Base-by-base conservation (phyloP, 2,329 filamentous ascomycete species). In the Fusarium oligoseptatum region DNA sequence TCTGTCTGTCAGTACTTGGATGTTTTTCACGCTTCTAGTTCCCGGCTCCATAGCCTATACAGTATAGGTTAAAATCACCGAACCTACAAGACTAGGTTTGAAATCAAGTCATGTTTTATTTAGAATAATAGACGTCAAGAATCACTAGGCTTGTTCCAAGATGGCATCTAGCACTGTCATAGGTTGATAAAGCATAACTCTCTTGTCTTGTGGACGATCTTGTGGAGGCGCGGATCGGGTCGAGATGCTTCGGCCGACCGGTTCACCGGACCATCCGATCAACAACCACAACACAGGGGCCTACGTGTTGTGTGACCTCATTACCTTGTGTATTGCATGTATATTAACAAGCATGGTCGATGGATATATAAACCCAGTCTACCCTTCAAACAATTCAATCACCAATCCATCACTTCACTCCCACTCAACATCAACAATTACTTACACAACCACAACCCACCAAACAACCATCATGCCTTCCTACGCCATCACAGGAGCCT, bases 401-500 rank as follows among this genome's bases (percentile, higher is more conserved):
- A 32, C 11, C 20, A 37, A 57, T 57, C 34, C 20, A 43, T 14
- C 17, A 43, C 15, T 27, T 60, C 57, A 57, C 17, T 9, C 15
- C 2, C 45, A 24, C 55, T 11, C 22, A 22, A 24, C 24, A 24
- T 24, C 6, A 24, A 24, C 24, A 24, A 22, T 22, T 22, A 22
- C 37, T 32, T 10, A 5, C 4, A n/a, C 22, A n/a, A n/a, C 32
- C 32, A 32, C 32, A 32, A 39, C 36, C 29, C 20, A 37, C 43
- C 43, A 27, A 57, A 6, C 27, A 34, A 41, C n/a, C 22, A 37
- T 64, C 29, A 76, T 74, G 71, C 66, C 71, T 67, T 76, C 71
- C 3, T 74, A 74, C 52, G 34, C 70, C 12, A 67, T 79, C 27
- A 78, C 77, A 6, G 76, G 77, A 37, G 68, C 70, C 29, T 74